Evolutionary conservation across 1,284 basidiomycete species (phyloP).

Genomic region (Limonomyces culmigenus): DNA sequence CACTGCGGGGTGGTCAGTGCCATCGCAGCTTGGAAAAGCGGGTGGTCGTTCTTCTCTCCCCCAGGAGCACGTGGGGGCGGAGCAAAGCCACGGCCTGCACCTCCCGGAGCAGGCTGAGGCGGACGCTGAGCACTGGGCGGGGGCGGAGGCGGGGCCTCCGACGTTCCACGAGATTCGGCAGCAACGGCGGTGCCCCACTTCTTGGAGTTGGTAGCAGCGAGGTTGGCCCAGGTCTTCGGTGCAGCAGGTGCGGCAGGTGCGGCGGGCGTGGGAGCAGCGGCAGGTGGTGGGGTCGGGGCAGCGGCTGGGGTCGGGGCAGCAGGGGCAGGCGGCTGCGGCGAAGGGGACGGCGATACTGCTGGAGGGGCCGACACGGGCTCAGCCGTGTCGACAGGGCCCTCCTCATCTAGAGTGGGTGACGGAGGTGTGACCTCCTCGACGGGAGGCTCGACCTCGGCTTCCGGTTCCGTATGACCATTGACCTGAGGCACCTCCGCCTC

Average conservation of each 20-base stretch:
- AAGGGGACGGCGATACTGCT: conserved; percentile 10
- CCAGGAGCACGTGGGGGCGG: conserved; percentile 8
- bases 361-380: conserved; percentile 18
- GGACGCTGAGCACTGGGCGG: conserved; percentile 35
- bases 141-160: conserved; percentile 39
- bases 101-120: conserved; percentile 19
- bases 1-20: conserved; percentile 55
- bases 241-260: conserved; percentile 19
- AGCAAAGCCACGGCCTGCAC: conserved; percentile 4
- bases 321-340: conserved; percentile 14
- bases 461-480: background rate
- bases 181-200: conserved; percentile 71
- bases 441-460: conserved; percentile 13
- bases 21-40: conserved; percentile 36
- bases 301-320: conserved; percentile 19
- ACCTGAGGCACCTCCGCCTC: conserved; percentile 11
- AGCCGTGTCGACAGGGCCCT: too few relatives aligned
- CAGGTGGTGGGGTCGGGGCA: conserved; percentile 10
- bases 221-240: conserved; percentile 80
- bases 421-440: conserved; percentile 12
- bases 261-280: conserved; percentile 10
- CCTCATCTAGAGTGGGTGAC: too few relatives aligned
- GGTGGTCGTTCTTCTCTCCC: conserved; percentile 17
- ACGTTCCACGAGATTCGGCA: conserved; percentile 52
- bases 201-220: conserved; percentile 66